phyloP scores from a whole-genome alignment of 192 early-diverging fungal genomes.

The Oehlia diaphana region DNA sequence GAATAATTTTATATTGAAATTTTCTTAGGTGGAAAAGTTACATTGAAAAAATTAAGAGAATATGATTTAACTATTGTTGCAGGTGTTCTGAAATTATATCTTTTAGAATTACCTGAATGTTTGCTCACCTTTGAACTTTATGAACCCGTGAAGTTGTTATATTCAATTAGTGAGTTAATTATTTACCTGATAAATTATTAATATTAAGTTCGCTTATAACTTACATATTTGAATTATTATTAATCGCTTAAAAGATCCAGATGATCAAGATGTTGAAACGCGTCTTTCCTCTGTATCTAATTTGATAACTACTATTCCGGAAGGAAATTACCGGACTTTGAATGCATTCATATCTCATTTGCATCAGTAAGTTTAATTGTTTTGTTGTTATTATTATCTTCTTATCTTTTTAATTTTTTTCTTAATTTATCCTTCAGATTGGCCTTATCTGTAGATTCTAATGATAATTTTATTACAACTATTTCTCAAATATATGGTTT shows the following conservation, averaged over 20 bases:
- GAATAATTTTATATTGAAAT: neutral
- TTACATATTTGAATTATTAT: neutral
- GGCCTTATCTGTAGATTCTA: slow-evolving; percentile 33
- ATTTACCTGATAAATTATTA: neutral
- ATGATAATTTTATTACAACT: slow-evolving; percentile 35
- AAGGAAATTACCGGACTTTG: slow-evolving; percentile 47
- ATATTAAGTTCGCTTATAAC: neutral
- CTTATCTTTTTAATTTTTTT: neutral
- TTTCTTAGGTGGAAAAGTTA: slow-evolving; percentile 51
- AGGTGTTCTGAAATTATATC: slow-evolving; percentile 62
- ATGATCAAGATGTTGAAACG: slow-evolving; percentile 35
- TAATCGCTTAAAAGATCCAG: neutral
- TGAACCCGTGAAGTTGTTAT: slow-evolving; percentile 64
- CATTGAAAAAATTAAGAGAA: slow-evolving; percentile 50
- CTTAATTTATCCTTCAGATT: slow-evolving; percentile 21
- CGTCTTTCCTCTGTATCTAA: slow-evolving; percentile 48
- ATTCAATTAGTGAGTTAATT: slow-evolving; percentile 48
- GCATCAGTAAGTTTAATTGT: slow-evolving; percentile 30
- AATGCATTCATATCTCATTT: slow-evolving; percentile 39
- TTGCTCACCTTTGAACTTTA: slow-evolving; percentile 71
- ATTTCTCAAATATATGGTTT: slow-evolving; percentile 50
- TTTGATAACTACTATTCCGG: slow-evolving; percentile 43
- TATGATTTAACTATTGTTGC: slow-evolving; percentile 61
- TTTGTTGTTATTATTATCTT: neutral
- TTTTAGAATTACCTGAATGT: slow-evolving; percentile 72